Percentiles rank a stretch among this genome's conserved stretches.
Conservation (phyloP, 345 rosid genomes). For the Ceriops decandra region DNA sequence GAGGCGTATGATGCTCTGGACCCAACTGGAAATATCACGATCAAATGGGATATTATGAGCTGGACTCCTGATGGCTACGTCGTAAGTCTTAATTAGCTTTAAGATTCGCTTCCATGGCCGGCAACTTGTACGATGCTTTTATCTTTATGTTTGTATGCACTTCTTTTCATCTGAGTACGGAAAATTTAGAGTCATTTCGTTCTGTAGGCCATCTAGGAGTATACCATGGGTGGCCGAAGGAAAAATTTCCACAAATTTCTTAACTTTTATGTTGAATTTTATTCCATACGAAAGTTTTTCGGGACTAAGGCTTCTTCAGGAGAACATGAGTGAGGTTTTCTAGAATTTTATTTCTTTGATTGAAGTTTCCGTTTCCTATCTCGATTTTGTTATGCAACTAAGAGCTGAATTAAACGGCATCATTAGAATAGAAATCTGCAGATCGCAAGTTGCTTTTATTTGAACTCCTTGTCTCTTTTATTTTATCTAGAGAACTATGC, state of each 20-base stretch:
- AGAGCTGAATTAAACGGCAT: not conserved
- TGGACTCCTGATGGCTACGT: slow-evolving; percentile 90
- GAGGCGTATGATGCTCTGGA: slow-evolving; percentile 91
- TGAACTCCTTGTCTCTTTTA: too few species aligned
- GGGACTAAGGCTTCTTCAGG: not conserved
- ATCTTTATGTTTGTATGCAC: not conserved
- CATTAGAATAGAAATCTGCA: too few species aligned
- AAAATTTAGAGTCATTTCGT: not conserved
- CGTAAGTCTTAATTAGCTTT: slow-evolving; percentile 37
- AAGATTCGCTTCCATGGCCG: not conserved
- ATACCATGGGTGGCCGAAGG: not conserved
- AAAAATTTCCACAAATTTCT: not conserved
- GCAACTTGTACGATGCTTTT: not conserved
- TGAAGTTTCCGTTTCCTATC: not conserved
- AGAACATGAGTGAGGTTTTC: not conserved
- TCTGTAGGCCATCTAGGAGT: not conserved
- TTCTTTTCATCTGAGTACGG: not conserved
- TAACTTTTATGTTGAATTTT: not conserved
- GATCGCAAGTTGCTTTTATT: too few species aligned
- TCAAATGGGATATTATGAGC: slow-evolving; percentile 80
- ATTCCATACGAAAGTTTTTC: not conserved
- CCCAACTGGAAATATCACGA: slow-evolving; percentile 85
- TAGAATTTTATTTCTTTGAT: not conserved
- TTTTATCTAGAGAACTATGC: not conserved
- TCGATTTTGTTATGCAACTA: not conserved